Evolutionary conservation across 202 grass and related monocot species (phyloP).

Genomic region (Carex sylvatica): DNA sequence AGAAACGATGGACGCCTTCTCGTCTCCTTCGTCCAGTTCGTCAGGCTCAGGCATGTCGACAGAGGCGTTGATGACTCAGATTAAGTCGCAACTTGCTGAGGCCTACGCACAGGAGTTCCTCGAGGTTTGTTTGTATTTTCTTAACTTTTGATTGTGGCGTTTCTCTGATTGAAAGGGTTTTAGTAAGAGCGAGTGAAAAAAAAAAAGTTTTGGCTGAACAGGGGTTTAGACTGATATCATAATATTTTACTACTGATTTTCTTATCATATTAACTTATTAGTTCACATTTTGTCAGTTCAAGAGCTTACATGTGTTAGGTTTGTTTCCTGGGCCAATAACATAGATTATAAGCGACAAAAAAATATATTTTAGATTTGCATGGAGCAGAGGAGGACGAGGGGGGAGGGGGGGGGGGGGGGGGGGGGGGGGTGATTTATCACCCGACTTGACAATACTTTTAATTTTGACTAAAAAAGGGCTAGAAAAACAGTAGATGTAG

Average conservation of each 20-base stretch:
- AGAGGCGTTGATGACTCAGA: conserved; percentile 67
- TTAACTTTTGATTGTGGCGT: conserved; percentile 12
- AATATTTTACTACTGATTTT: not conserved
- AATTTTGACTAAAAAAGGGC: not conserved
- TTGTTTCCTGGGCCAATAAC: not conserved
- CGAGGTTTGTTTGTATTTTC: conserved; percentile 35
- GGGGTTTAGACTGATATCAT: not conserved
- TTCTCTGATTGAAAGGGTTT: not conserved
- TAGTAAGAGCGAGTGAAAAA: not conserved
- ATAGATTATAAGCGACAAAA: not conserved
- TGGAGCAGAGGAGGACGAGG: not conserved
- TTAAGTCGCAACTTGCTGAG: conserved; percentile 74
- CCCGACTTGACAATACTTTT: not conserved
- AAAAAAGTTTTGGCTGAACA: not conserved
- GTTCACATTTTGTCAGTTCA: not conserved
- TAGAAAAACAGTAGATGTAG: not conserved
- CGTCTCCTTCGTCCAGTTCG: conserved; percentile 51
- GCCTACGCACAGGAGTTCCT: conserved; percentile 75
- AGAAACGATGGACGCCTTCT: conserved; percentile 66
- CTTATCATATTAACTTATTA: not conserved
- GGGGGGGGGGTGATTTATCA: not conserved
- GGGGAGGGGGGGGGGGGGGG: not conserved
- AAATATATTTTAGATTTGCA: not conserved
- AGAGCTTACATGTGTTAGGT: not conserved
- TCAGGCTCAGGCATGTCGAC: conserved; percentile 35